Conservation (phyloP, 2,329 filamentous ascomycete species). For the Calonectria hongkongensis region DNA sequence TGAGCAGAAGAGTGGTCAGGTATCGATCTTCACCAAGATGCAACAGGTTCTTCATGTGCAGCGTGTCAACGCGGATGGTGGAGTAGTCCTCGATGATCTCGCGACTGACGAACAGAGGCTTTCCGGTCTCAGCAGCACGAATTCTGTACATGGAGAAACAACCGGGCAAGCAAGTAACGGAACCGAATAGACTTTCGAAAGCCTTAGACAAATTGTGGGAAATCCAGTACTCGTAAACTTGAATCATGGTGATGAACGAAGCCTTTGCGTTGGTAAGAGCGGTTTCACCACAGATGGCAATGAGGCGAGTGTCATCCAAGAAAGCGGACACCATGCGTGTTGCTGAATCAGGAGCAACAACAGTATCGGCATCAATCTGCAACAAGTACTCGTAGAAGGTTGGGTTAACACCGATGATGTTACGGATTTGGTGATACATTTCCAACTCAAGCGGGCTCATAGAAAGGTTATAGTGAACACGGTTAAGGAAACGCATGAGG, state of each 20-base stretch:
- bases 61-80: conserved; percentile 95
- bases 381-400: conserved; percentile 98
- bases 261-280: conserved; percentile 93
- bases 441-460: conserved; percentile 98
- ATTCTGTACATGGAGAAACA: conserved; percentile 99
- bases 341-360: conserved; percentile 91
- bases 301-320: conserved; percentile 92
- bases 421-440: conserved; percentile 98
- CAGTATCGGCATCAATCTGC: conserved; percentile 97
- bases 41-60: conserved; percentile 99
- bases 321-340: conserved; percentile 95
- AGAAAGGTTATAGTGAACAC: conserved; percentile 95
- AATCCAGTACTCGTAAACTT: conserved; percentile 99
- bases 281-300: conserved; percentile 96
- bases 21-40: conserved; percentile 99
- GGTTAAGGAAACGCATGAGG: conserved; percentile 98
- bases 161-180: conserved; percentile 96
- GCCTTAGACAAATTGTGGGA: conserved; percentile 98
- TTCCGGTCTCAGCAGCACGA: conserved; percentile 93
- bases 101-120: conserved; percentile 95
- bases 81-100: conserved; percentile 92
- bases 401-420: conserved; percentile 98
- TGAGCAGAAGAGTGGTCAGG: conserved; percentile 93
- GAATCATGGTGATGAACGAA: conserved; percentile 98
- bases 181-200: conserved; percentile 97